These are phyloP conservation scores for Sporothrix curviconia DNA, from an alignment of 2,329 filamentous ascomycete species.

Conservation along the genomic window DNA sequence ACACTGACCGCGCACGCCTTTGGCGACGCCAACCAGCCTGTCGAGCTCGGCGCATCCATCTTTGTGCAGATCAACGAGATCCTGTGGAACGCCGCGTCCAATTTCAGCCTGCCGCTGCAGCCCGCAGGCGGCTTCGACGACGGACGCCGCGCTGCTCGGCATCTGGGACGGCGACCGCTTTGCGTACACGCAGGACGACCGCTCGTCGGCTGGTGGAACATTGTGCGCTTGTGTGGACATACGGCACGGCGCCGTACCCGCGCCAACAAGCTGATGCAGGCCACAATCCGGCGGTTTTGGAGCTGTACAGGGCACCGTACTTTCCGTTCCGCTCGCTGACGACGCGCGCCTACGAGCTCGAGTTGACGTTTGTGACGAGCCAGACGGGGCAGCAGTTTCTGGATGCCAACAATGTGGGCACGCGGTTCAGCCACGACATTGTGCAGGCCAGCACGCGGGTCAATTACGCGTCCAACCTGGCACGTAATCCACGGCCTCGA, in stretches of 20 bases:
- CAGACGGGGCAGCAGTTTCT: slow-evolving; percentile 70
- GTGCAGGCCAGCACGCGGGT: slow-evolving; percentile 87
- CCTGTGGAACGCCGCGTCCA: slow-evolving; percentile 63
- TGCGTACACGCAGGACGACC: slow-evolving; percentile 58
- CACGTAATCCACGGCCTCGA: slow-evolving; percentile 82
- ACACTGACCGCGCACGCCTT: slow-evolving; percentile 78
- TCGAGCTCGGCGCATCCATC: slow-evolving; percentile 87
- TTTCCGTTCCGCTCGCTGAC: slow-evolving; percentile 82
- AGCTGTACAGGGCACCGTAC: slow-evolving; percentile 70
- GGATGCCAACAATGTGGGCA: slow-evolving; percentile 57
- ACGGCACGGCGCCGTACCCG: slow-evolving; percentile 72
- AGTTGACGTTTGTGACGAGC: slow-evolving; percentile 58
- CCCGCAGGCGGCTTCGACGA: slow-evolving; percentile 27
- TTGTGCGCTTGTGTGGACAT: slow-evolving; percentile 77
- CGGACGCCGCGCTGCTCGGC: slow-evolving; percentile 54
- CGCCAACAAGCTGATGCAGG: slow-evolving; percentile 65
- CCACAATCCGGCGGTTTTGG: slow-evolving; percentile 66
- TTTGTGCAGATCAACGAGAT: slow-evolving; percentile 84
- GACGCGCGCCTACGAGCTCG: slow-evolving; percentile 59
- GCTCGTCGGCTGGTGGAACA: slow-evolving; percentile 70
- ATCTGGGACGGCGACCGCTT: slow-evolving; percentile 80
- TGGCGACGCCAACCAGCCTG: slow-evolving; percentile 56
- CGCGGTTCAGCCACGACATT: slow-evolving; percentile 67
- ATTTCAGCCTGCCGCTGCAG: slow-evolving; percentile 62
- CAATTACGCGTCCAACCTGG: slow-evolving; percentile 88